A percentile compares a stretch with the other conserved stretches of the same genome.
phyloP scores from a whole-genome alignment of 306 rosid genomes.

The Acmispon strigosus region DNA sequence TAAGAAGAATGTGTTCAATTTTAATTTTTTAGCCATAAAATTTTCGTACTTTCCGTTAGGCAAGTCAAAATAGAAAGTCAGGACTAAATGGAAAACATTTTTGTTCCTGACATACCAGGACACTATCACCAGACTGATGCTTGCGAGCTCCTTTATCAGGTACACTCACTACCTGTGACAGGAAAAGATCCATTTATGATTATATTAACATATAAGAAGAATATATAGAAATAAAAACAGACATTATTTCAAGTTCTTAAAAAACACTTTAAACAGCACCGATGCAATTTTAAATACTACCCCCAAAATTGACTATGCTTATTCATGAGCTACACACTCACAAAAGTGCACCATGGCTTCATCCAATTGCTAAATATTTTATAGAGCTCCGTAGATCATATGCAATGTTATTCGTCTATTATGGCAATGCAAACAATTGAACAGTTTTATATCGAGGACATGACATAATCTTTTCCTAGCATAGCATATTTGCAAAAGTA shows the following conservation, averaged over 20 bases:
- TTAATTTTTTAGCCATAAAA: not conserved
- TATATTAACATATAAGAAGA: not conserved
- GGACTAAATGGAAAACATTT: not conserved
- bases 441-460: not conserved
- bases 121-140: constrained; percentile 46
- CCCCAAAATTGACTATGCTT: not conserved
- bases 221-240: not conserved
- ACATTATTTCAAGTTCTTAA: not conserved
- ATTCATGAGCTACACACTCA: not conserved
- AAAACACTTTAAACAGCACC: not conserved
- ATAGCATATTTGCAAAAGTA: not conserved
- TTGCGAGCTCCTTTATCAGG: constrained; percentile 60
- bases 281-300: constrained; percentile 1
- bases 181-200: not conserved
- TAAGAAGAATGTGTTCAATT: not conserved
- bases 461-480: not conserved
- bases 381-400: not conserved
- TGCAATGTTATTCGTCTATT: not conserved
- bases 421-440: not conserved
- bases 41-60: not conserved
- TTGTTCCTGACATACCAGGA: constrained; percentile 38
- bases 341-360: not conserved
- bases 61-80: constrained; percentile 7
- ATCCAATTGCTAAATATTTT: not conserved
- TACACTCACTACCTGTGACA: constrained; percentile 53